Conservation (phyloP, 2,329 filamentous ascomycete genomes). For the Penicillium italicum region DNA sequence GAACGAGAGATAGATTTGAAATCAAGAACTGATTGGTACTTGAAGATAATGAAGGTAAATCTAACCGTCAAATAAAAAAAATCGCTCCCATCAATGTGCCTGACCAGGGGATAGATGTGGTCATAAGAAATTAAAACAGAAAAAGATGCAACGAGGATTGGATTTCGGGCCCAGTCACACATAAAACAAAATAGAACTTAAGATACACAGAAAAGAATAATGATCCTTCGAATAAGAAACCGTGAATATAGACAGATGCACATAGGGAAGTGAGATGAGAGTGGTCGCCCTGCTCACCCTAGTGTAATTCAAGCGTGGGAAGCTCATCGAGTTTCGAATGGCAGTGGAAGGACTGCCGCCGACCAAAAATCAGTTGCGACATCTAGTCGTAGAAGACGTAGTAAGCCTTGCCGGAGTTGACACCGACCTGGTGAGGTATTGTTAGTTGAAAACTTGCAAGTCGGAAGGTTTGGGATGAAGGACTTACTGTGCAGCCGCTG, state of each 20-base stretch:
- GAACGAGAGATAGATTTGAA: conserved; percentile 7
- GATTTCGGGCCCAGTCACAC: conserved; percentile 28
- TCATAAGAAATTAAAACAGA: conserved; percentile 11
- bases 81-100: conserved; percentile 5
- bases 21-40: conserved; percentile 7
- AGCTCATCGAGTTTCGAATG: conserved; percentile 13
- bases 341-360: conserved; percentile 11
- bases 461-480: not conserved
- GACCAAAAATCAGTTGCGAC: conserved; percentile 2
- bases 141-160: conserved; percentile 26
- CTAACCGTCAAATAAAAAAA: conserved; percentile 9
- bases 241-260: conserved; percentile 29
- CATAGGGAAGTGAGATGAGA: conserved; percentile 11
- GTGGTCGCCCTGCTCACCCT: conserved; percentile 1
- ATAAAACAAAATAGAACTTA: conserved; percentile 29
- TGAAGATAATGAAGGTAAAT: conserved; percentile 6
- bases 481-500: conserved; percentile 75
- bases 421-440: conserved; percentile 42
- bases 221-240: conserved; percentile 29
- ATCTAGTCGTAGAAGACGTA: conserved; percentile 44
- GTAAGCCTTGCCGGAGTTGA: conserved; percentile 49
- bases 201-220: conserved; percentile 37
- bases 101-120: conserved; percentile 6
- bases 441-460: conserved; percentile 7
- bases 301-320: not conserved